Base-by-base conservation (phyloP, 164 flowering plant genomes). In the Protea cynaroides region DNA sequence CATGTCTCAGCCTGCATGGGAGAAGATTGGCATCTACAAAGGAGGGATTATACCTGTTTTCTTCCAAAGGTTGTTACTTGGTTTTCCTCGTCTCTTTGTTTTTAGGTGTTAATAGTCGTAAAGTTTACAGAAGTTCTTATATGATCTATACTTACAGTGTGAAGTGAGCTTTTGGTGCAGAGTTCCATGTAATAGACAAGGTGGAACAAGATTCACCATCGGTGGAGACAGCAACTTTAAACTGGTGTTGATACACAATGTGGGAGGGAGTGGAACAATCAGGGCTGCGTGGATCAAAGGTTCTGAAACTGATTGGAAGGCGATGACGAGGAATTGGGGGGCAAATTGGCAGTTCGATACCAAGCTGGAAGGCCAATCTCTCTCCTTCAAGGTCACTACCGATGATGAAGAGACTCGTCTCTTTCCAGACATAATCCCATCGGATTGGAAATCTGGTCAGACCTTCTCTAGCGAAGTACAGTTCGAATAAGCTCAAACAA, bases 1-100 rank as follows among this genome's bases (percentile, higher is more conserved):
- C 68, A 90, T 92, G 96, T 91, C 98, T 70, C 86, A 92, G 71
- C 98, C 96, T 9, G 91, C 98, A 37, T 90, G 96, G 95, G 85
- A 88, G 53, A 83, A 86, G 80, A 88, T 92, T 23, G 96, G 78
- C 34, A 82, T 89, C 61, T 88, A 89, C 71, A 69, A 80, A 37
- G 98, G 94, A 0, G 98, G 98, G 0, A 88, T 92, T 21, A 77
- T 92, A 0, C 98, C 96, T 0, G 91, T 92, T 9, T 0, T 82
- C 47, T 92, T 55, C 77, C 86, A 73, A 71, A 88, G 95, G 98
- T 88, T 56, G 18, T 37, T 63, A 40, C 10, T 40, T 4, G 10
- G 46, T 40, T 40, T 40, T 10, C 9, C 9, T 10, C 8, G 1
- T 40, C 1, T 10, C 14, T 40, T 1, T 29, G 4, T 29, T 29